Evolutionary conservation across 2,329 filamentous ascomycete species (phyloP), one percentile per base, ranked within the genome.

Genomic region (Phoma herbarum): DNA sequence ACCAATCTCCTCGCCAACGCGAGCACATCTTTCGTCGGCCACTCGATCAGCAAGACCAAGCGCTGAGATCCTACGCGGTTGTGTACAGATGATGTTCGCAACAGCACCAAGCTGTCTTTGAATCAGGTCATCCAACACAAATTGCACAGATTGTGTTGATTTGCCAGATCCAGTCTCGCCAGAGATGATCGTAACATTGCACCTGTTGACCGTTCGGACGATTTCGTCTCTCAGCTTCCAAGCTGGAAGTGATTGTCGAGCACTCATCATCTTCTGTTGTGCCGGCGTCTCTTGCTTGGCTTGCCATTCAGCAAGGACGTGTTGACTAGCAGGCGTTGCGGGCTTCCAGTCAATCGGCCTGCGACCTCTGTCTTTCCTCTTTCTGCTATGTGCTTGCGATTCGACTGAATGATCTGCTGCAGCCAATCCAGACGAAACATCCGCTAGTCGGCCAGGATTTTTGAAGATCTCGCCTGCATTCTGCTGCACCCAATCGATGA

Each of bases 131-230:
- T 99, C 95, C 1, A 99, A 83, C 42, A 99, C 85, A 76, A 98
- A 99, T 75, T 99, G 95, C 31, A 98, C 92, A 2, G 92, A 95
- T 76, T 99, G 95, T 0, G 95, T 98, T 47, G 92, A 97, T 78
- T 99, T 99, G 72, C 95, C 95, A 18, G 92, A 97, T 52, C 95
- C 95, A 4, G 95, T 99, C 79, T 98, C 95, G 66, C 95, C 95
- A 42, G 93, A 96, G 68, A 99, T 95, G 70, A 99, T 97, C 0
- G 92, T 97, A 49, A 99, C 93, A 76, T 97, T 90, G 70, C 94
- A 88, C 4, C 84, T 81, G 41, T 84, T 84, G 47, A 99, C 91
- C 0, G 91, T 90, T 20, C 85, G 77, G 10, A 98, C 86, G 28
- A 99, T 91, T 1, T 84, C 82, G 20, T 94, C 88, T 67, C 87